A percentile compares a stretch with the other conserved stretches of the same genome.
Evolutionary conservation across 768 basidiomycete genomes (phyloP).

Genomic region (Mycena vulgaris): DNA sequence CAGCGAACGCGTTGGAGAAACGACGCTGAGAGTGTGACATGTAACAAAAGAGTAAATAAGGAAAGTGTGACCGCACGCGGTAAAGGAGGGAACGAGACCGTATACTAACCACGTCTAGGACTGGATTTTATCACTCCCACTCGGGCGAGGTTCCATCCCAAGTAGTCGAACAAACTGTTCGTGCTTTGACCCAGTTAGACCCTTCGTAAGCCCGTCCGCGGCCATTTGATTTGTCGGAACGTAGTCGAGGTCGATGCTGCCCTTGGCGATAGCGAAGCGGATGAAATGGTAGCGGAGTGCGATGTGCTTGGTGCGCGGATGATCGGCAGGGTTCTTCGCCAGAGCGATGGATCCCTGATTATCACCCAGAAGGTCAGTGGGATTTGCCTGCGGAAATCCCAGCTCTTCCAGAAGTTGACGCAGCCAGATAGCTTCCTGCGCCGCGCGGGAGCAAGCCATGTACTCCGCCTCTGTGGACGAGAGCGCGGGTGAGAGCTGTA

Average conservation of each 20-base stretch:
- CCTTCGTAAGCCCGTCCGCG: slow-evolving; percentile 7
- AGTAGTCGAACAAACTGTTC: neutral
- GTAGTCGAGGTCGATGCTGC: slow-evolving; percentile 13
- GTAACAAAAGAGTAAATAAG: too few species aligned
- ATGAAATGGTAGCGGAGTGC: slow-evolving; percentile 52
- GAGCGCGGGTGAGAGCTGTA: slow-evolving; percentile 34
- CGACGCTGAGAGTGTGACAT: too few species aligned
- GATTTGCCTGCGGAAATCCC: neutral
- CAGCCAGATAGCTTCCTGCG: slow-evolving; percentile 44
- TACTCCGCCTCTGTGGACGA: slow-evolving; percentile 65
- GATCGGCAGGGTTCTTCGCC: slow-evolving; percentile 42
- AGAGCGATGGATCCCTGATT: slow-evolving; percentile 43
- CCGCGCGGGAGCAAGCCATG: slow-evolving; percentile 43
- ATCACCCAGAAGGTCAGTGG: slow-evolving; percentile 32
- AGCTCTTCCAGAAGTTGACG: slow-evolving; percentile 40
- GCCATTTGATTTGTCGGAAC: slow-evolving; percentile 1
- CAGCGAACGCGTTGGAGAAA: too few species aligned
- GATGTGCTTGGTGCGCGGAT: slow-evolving; percentile 52
- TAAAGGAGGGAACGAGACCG: too few species aligned
- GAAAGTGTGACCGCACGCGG: too few species aligned
- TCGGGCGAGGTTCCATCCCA: slow-evolving; percentile 3
- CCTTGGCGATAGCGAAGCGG: too few species aligned
- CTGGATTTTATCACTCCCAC: too few species aligned
- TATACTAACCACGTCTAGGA: too few species aligned
- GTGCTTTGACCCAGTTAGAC: neutral